Percentiles rank a stretch among this genome's conserved stretches.
Evolutionary conservation across 2,329 filamentous ascomycete genomes (phyloP).

Genomic region (Fusarium sp.): DNA sequence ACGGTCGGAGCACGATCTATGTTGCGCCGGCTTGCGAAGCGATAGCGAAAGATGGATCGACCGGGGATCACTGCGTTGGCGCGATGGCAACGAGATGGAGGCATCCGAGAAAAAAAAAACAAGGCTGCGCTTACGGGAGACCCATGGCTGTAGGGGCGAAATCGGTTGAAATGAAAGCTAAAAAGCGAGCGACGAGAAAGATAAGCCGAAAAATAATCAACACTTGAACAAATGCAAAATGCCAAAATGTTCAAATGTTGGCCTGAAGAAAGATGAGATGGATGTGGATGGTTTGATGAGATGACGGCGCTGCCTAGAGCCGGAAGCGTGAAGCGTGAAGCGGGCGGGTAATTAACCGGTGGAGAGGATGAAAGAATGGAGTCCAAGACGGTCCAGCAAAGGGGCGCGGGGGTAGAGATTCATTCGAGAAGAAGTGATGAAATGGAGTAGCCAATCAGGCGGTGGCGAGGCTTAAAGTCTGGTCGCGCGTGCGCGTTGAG

Average conservation of each 20-base stretch:
- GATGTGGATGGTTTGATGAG: constrained; percentile 19
- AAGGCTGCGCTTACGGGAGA: constrained; percentile 57
- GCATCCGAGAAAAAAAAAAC: constrained; percentile 23
- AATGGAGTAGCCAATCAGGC: constrained; percentile 24
- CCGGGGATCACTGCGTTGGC: constrained; percentile 36
- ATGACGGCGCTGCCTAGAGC: constrained; percentile 38
- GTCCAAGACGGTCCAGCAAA: constrained; percentile 20
- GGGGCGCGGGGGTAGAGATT: constrained; percentile 28
- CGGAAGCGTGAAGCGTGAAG: constrained; percentile 34
- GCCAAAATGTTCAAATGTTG: not conserved
- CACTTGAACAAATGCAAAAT: not conserved
- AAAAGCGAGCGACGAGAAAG: constrained; percentile 26
- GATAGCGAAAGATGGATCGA: constrained; percentile 37
- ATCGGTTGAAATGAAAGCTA: not conserved
- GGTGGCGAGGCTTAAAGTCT: not conserved
- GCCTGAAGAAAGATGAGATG: constrained; percentile 16
- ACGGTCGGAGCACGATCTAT: constrained; percentile 24
- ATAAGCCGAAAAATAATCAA: constrained; percentile 1
- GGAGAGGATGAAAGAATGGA: constrained; percentile 38
- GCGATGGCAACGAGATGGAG: constrained; percentile 30
- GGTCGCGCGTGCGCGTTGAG: constrained; percentile 27
- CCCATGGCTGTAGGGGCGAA: constrained; percentile 50
- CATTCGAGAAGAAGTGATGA: constrained; percentile 22
- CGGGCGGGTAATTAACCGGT: constrained; percentile 34
- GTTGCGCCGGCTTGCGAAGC: constrained; percentile 28